Conservation (phyloP, 2,329 filamentous ascomycete genomes). For the Sodiomyces alkalinus region DNA sequence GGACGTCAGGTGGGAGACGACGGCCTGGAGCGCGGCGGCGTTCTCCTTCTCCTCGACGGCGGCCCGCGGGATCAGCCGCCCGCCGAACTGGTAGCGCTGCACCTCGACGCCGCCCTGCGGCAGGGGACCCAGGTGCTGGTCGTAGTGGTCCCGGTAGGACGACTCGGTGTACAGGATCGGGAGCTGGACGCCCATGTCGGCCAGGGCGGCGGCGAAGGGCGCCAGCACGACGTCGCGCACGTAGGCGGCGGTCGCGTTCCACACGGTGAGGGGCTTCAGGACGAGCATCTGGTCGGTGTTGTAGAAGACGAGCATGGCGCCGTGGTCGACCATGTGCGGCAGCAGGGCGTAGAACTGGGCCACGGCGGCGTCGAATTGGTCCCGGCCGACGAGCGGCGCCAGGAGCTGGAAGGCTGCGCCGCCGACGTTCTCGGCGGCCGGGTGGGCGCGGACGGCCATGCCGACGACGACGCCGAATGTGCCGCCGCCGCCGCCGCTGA, state of each 20-base stretch:
- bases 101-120: conserved; percentile 17
- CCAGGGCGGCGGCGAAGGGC: conserved; percentile 15
- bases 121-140: conserved; percentile 19
- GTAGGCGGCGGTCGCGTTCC: conserved; percentile 12
- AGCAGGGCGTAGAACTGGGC: conserved; percentile 24
- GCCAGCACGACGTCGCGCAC: conserved; percentile 13
- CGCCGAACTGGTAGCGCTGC: conserved; percentile 18
- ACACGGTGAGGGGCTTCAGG: conserved; percentile 16
- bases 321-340: conserved; percentile 30
- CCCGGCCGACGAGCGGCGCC: conserved; percentile 9
- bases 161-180: conserved; percentile 12
- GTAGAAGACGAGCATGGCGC: conserved; percentile 31
- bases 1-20: conserved; percentile 15
- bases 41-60: conserved; percentile 14
- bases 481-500: conserved; percentile 34
- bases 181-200: conserved; percentile 12
- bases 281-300: conserved; percentile 29
- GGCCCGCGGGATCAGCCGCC: conserved; percentile 18
- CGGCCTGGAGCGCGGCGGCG: conserved; percentile 7
- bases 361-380: conserved; percentile 33
- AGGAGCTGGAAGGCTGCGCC: conserved; percentile 28
- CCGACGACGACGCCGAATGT: conserved; percentile 36
- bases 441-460: conserved; percentile 33
- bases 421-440: conserved; percentile 23
- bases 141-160: conserved; percentile 17